A percentile compares a stretch with the other conserved stretches of the same genome.
Evolutionary conservation across 2,329 filamentous ascomycete genomes (phyloP).

Genomic region (Fusarium multiceps): DNA sequence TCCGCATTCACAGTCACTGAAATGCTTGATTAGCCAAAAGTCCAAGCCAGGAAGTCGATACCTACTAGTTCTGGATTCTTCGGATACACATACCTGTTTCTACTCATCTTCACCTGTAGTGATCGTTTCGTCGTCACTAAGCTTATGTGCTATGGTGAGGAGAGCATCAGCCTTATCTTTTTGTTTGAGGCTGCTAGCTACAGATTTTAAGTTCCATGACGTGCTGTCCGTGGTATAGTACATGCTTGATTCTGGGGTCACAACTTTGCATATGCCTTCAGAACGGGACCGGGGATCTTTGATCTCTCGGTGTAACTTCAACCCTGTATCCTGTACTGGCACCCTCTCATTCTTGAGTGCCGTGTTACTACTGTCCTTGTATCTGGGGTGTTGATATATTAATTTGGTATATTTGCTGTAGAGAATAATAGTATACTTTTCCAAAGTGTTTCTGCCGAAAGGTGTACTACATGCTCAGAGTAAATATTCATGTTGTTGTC

Average conservation of each 20-base stretch:
- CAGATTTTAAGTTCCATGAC: not conserved
- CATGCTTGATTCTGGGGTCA: not conserved
- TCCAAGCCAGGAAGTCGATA: not conserved
- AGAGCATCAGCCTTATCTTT: not conserved
- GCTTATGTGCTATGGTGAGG: not conserved
- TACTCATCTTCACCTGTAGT: not conserved
- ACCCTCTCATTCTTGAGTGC: not conserved
- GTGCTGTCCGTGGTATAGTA: not conserved
- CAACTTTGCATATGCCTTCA: not conserved
- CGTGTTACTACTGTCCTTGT: not conserved
- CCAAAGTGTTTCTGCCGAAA: not conserved
- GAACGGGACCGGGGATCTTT: not conserved
- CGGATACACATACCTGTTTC: not conserved
- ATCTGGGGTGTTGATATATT: not conserved
- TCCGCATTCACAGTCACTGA: too few species aligned
- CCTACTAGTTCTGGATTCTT: not conserved
- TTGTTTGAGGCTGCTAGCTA: not conserved
- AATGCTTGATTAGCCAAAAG: too few species aligned
- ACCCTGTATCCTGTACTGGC: not conserved
- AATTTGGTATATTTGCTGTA: too few species aligned
- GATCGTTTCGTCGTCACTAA: not conserved
- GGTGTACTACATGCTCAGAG: not conserved
- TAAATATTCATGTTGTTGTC: not conserved
- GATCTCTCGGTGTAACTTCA: not conserved
- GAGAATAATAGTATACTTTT: not conserved